Evolutionary conservation across 108 stramenopile species (phyloP).

Genomic region (Cyclotella kingstonii): DNA sequence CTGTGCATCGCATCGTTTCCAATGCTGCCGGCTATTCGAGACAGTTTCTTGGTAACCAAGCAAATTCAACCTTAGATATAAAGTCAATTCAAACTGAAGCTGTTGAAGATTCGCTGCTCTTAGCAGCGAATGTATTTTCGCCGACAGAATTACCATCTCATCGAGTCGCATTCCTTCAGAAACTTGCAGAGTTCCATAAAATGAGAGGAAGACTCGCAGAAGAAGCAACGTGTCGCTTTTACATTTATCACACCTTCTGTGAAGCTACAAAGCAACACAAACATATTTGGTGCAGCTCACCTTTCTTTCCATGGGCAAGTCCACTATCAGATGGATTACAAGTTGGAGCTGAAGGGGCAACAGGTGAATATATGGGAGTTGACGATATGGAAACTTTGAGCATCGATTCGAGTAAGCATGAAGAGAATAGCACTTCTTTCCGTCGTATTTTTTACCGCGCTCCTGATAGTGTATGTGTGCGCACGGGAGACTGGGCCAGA

Average conservation of each 20-base stretch:
- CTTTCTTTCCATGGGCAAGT: conserved; percentile 85
- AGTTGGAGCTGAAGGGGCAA: conserved; percentile 59
- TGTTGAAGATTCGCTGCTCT: conserved; percentile 83
- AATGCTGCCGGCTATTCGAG: conserved; percentile 77
- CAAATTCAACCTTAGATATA: conserved; percentile 39
- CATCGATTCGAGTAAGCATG: conserved; percentile 33
- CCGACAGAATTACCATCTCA: conserved; percentile 85
- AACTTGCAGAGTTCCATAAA: conserved; percentile 84
- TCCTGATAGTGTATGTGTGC: conserved; percentile 68
- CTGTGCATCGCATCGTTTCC: conserved; percentile 74
- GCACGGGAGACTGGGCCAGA: conserved; percentile 64
- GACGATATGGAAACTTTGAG: conserved; percentile 53
- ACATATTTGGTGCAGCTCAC: conserved; percentile 78
- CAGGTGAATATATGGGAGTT: conserved; percentile 37
- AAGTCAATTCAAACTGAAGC: conserved; percentile 75
- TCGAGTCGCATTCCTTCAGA: conserved; percentile 78
- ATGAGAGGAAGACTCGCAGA: conserved; percentile 74
- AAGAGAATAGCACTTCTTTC: conserved; percentile 62
- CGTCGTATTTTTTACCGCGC: conserved; percentile 83
- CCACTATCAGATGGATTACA: conserved; percentile 57
- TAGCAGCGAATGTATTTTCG: conserved; percentile 86
- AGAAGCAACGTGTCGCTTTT: conserved; percentile 82
- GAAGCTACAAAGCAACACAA: conserved; percentile 73
- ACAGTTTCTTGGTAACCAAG: conserved; percentile 80
- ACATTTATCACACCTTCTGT: conserved; percentile 72